Conservation (phyloP, 164 flowering plant species). For the Paratinospora sagittata region DNA sequence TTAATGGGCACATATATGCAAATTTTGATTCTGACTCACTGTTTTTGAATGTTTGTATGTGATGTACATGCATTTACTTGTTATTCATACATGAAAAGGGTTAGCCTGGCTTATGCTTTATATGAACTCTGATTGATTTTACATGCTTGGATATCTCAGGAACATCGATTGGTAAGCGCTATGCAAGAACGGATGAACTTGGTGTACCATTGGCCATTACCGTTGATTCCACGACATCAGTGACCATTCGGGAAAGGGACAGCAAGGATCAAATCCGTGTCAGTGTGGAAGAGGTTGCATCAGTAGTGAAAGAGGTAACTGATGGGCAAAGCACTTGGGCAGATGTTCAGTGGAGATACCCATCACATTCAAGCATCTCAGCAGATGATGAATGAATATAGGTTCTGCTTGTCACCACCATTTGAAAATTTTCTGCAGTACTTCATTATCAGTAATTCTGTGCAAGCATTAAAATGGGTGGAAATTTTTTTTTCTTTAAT, state of each 20-base stretch:
- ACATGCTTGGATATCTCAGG: constrained; percentile 32
- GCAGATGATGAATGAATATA: constrained; percentile 26
- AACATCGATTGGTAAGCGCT: constrained; percentile 90
- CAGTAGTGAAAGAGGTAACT: constrained; percentile 72
- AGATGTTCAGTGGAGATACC: constrained; percentile 55
- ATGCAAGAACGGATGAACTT: constrained; percentile 96
- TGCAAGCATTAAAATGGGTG: background rate
- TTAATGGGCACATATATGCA: background rate
- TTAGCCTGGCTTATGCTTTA: background rate
- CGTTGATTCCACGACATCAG: constrained; percentile 61
- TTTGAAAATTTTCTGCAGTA: no score
- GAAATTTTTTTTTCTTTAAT: background rate
- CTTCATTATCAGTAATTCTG: no score
- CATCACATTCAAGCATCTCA: constrained; percentile 45
- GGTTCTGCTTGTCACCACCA: background rate
- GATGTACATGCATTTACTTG: background rate
- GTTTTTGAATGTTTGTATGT: background rate
- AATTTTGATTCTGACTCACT: background rate
- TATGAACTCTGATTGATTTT: background rate
- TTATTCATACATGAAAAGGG: background rate
- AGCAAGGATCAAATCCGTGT: constrained; percentile 90
- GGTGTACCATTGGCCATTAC: constrained; percentile 94
- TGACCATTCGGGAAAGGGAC: constrained; percentile 89
- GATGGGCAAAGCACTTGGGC: constrained; percentile 82
- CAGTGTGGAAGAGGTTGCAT: constrained; percentile 61